Percentiles rank a stretch among this genome's conserved stretches.
Conservation (phyloP, 176 grass and related monocot genomes). For the Hordeum marinum region DNA sequence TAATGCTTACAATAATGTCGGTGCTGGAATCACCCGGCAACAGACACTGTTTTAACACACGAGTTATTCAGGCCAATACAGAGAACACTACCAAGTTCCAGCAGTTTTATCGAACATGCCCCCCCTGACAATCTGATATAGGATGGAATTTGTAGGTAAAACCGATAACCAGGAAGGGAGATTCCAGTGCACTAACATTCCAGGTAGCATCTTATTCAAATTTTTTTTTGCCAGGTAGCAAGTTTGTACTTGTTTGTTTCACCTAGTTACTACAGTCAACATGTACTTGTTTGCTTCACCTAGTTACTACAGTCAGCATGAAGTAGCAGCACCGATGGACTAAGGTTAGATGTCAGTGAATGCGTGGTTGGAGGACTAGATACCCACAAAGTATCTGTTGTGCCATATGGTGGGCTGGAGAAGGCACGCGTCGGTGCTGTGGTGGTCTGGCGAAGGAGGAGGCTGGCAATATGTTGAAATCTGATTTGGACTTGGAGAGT, state of each 20-base stretch:
- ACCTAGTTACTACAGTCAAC: not conserved
- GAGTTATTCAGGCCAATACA: not conserved
- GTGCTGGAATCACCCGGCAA: not conserved
- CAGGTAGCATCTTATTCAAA: not conserved
- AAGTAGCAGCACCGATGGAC: not conserved
- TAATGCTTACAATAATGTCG: not conserved
- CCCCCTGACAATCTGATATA: not conserved
- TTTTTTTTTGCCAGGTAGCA: no score
- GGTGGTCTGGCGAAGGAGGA: no score
- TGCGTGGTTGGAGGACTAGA: not conserved
- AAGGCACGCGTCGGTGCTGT: not conserved
- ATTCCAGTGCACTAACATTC: not conserved
- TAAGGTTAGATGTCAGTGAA: not conserved
- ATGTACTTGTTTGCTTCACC: not conserved
- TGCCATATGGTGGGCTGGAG: not conserved
- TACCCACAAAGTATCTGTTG: not conserved
- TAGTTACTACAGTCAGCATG: not conserved
- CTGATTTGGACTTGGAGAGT: not conserved
- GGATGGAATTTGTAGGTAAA: not conserved
- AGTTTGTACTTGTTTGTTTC: not conserved
- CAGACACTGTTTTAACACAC: not conserved
- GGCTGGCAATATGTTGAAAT: not conserved
- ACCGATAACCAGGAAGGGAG: no score
- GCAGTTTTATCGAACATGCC: not conserved
- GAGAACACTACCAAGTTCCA: not conserved